Percentiles rank a stretch among this genome's conserved stretches.
Evolutionary conservation across 257 asterid species (phyloP).

Genomic region (Thymus quinquecostatus): DNA sequence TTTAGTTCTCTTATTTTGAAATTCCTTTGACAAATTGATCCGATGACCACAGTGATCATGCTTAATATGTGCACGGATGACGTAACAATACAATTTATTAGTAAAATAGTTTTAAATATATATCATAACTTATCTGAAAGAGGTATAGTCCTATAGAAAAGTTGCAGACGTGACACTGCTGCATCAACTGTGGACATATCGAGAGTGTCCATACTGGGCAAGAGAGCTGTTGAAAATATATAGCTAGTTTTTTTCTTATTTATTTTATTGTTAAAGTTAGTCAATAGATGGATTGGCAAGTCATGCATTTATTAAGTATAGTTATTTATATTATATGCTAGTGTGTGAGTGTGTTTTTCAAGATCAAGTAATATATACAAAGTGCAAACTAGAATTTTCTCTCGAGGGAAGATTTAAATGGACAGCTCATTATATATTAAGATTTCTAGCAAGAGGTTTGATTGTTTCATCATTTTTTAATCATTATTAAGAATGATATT

Average conservation of each 20-base stretch:
- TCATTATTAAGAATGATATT: background rate
- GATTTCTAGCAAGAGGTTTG: background rate
- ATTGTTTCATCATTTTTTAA: background rate
- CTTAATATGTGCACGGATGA: too few species aligned
- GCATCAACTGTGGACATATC: too few species aligned
- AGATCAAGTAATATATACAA: background rate
- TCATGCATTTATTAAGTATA: background rate
- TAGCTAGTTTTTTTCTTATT: background rate
- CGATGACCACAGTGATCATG: too few species aligned
- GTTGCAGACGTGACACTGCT: too few species aligned
- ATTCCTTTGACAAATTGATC: background rate
- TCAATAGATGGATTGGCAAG: background rate
- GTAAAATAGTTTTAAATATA: too few species aligned
- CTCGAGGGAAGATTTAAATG: background rate
- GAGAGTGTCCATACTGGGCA: too few species aligned
- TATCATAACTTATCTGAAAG: too few species aligned
- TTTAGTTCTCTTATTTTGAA: background rate
- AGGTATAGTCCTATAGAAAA: too few species aligned
- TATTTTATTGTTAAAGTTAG: background rate
- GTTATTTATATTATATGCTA: background rate
- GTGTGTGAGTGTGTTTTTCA: background rate
- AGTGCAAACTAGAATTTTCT: background rate
- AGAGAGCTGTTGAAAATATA: too few species aligned
- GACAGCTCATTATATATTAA: background rate
- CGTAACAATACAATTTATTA: too few species aligned